These are phyloP conservation scores for Stereocaulon alpinum DNA, from an alignment of 495 filamentous ascomycete genomes.

Conservation along the genomic window DNA sequence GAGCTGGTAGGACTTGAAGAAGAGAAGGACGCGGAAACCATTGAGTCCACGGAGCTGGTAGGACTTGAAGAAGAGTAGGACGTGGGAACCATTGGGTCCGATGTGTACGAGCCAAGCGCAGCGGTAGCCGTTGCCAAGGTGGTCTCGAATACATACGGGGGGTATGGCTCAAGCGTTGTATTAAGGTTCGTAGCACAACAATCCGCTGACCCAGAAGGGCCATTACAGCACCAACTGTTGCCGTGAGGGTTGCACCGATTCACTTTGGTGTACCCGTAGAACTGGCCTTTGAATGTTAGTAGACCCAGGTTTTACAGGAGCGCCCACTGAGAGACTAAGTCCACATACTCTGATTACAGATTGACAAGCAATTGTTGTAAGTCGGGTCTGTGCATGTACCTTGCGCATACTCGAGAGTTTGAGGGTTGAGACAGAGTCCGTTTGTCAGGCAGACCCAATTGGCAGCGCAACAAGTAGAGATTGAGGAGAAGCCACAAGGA, in stretches of 20 bases:
- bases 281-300: background rate
- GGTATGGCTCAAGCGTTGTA: constrained; percentile 9
- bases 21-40: background rate
- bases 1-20: background rate
- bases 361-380: background rate
- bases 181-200: constrained; percentile 6
- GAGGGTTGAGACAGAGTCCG: constrained; percentile 4
- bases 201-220: constrained; percentile 1
- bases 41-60: background rate
- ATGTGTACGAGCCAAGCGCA: background rate
- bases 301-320: background rate
- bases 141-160: background rate
- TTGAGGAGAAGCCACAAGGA: background rate
- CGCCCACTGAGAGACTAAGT: background rate
- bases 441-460: constrained; percentile 7
- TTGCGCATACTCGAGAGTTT: constrained; percentile 3
- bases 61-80: background rate
- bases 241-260: background rate
- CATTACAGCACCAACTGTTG: constrained; percentile 10
- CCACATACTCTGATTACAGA: constrained; percentile 4
- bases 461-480: background rate
- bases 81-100: background rate
- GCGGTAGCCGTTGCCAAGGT: background rate
- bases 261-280: background rate
- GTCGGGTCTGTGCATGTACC: background rate